A percentile compares a stretch with the other conserved stretches of the same genome.
These are phyloP conservation scores for Dipodascus geniculatus DNA, from an alignment of 805 yeast species.

Conservation along the genomic window DNA sequence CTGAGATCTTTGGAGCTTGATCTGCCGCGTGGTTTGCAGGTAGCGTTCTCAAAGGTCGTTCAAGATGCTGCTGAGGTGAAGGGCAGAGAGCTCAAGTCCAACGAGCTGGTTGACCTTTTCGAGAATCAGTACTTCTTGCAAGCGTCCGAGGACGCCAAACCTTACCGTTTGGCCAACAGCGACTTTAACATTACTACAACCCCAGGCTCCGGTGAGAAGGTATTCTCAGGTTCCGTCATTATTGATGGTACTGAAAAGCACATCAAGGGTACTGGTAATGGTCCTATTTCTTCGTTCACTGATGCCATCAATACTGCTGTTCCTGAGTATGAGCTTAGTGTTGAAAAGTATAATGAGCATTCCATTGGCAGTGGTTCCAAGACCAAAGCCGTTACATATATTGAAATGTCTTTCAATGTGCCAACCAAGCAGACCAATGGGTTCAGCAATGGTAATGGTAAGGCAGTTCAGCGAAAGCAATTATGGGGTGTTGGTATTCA, in stretches of 20 bases:
- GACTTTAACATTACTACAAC: constrained; percentile 29
- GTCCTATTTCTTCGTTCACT: constrained; percentile 68
- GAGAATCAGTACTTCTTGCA: constrained; percentile 42
- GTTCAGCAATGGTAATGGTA: constrained; percentile 25
- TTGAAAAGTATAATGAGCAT: constrained; percentile 66
- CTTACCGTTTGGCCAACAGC: constrained; percentile 34
- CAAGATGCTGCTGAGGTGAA: constrained; percentile 56
- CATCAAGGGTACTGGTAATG: constrained; percentile 61
- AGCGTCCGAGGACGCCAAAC: constrained; percentile 15
- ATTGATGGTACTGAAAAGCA: constrained; percentile 31
- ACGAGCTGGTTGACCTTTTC: constrained; percentile 56
- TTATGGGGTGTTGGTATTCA: constrained; percentile 92
- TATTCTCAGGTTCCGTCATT: constrained; percentile 37
- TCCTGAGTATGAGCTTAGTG: constrained; percentile 38
- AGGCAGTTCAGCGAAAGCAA: not conserved
- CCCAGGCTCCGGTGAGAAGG: constrained; percentile 31
- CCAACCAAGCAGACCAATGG: constrained; percentile 25
- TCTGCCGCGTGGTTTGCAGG: constrained; percentile 70
- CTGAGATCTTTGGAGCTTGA: constrained; percentile 65
- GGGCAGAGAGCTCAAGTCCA: constrained; percentile 59
- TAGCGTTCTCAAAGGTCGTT: constrained; percentile 60
- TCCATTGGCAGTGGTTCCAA: constrained; percentile 64
- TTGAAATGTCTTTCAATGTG: constrained; percentile 38
- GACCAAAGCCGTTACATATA: constrained; percentile 69
- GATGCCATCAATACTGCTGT: constrained; percentile 42